Base-by-base conservation (phyloP, 2,329 filamentous ascomycete species). In the Aspergillus sp. region DNA sequence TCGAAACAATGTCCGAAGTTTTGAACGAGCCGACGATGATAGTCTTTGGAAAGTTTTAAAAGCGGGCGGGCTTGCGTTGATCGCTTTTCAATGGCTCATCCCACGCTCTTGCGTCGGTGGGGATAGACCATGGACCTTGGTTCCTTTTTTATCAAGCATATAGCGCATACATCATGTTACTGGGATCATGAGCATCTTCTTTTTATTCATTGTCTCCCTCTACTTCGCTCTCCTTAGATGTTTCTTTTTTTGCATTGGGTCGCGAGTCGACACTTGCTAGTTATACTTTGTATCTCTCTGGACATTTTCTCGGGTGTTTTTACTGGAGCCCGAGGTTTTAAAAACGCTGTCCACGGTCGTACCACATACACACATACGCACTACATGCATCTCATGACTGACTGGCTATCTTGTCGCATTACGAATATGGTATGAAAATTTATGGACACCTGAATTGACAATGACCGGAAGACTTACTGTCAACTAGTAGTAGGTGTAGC, bases 51-150 rank as follows among this genome's bases (percentile, higher is more conserved):
- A 60, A 62, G 64, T 57, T 48, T 60, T 57, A 59, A 65, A 64
- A 62, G 67, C 70, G 66, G 68, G 71, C 71, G 67, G 71, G 71
- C 70, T 71, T 73, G 70, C 66, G 60, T 66, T 59, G 41, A 65
- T 59, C 47, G 61, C 56, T 62, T 64, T 64, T 58, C 62, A 61
- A 51, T 50, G 62, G 61, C 59, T 61, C 54, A 63, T 61, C 59
- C 27, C 59, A 57, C 53, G 58, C 45, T 61, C 58, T 61, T 61
- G 61, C 61, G 62, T 64, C 61, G 66, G 62, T 64, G 61, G 65
- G 62, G 52, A 59, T 60, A 58, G 50, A 61, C 61, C 60, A 47
- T 68, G 65, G 66, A 66, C 58, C 62, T 68, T 65, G 57, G 67
- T 65, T 62, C 72, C 27, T 37, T 37, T 15, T 57, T 57, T 65